Conservation (phyloP, 2,329 filamentous ascomycete species). For the Fusarium falciforme region DNA sequence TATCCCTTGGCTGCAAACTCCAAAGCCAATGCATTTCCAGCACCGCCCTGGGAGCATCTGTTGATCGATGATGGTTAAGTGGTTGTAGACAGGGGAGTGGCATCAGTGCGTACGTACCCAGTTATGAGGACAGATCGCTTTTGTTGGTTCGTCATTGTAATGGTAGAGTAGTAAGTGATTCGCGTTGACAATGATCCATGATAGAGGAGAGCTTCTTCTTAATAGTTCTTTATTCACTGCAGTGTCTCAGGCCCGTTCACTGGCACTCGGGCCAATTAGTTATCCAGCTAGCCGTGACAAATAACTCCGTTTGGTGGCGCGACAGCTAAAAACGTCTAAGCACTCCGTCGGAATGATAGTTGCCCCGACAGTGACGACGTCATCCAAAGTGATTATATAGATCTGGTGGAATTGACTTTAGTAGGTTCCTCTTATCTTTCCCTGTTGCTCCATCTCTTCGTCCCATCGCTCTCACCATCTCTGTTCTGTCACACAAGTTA, state of each 20-base stretch:
- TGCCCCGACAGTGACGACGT: neutral
- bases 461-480: neutral
- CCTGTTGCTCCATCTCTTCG: neutral
- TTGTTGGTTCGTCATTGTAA: neutral
- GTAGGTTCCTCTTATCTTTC: neutral
- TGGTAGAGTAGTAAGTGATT: neutral
- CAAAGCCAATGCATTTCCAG: constrained; percentile 6
- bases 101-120: neutral
- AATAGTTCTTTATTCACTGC: neutral
- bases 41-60: constrained; percentile 14
- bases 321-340: neutral
- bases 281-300: neutral
- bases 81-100: neutral
- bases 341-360: neutral
- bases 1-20: constrained; percentile 10
- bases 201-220: neutral
- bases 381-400: neutral
- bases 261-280: neutral
- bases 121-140: neutral
- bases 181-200: neutral
- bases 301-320: neutral
- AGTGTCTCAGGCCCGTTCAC: neutral
- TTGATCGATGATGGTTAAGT: neutral
- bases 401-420: neutral
- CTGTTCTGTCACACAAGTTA: neutral